Conservation (phyloP, 2,329 filamentous ascomycete genomes). For the Clarireedia homoeocarpa region DNA sequence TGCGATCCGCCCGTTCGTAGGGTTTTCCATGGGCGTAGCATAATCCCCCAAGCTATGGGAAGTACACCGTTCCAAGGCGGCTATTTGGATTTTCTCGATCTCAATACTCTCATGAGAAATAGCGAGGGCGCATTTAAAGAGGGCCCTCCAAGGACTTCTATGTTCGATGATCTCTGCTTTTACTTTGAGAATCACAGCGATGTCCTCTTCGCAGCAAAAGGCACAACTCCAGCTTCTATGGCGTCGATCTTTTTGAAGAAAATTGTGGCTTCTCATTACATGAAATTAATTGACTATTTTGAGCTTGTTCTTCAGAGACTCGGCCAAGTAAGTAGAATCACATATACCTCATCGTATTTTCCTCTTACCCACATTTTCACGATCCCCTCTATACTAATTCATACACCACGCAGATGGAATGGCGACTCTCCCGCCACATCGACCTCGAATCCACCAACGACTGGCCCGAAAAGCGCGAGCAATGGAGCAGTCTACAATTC, state of each 20-base stretch:
- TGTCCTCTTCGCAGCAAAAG: background rate
- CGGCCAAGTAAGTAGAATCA: background rate
- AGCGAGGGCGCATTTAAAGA: background rate
- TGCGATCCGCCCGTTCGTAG: background rate
- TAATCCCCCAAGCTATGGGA: background rate
- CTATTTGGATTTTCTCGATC: background rate
- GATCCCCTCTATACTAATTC: no score
- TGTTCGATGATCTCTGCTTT: conserved; percentile 11
- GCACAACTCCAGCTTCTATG: background rate
- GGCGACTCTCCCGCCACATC: background rate
- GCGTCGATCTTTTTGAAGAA: conserved; percentile 8
- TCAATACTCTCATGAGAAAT: background rate
- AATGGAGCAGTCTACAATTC: background rate
- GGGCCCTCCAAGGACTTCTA: conserved; percentile 7
- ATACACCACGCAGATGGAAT: background rate
- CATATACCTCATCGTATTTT: no score
- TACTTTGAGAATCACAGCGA: conserved; percentile 8
- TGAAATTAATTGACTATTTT: conserved; percentile 9
- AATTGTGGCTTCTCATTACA: conserved; percentile 8
- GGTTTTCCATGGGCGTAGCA: background rate
- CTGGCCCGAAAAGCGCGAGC: background rate
- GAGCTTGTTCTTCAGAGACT: background rate
- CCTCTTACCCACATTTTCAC: no score
- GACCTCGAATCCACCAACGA: background rate
- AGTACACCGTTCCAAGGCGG: background rate